Evolutionary conservation across 2,329 filamentous ascomycete genomes (phyloP).

Genomic region (Botryotinia convoluta): DNA sequence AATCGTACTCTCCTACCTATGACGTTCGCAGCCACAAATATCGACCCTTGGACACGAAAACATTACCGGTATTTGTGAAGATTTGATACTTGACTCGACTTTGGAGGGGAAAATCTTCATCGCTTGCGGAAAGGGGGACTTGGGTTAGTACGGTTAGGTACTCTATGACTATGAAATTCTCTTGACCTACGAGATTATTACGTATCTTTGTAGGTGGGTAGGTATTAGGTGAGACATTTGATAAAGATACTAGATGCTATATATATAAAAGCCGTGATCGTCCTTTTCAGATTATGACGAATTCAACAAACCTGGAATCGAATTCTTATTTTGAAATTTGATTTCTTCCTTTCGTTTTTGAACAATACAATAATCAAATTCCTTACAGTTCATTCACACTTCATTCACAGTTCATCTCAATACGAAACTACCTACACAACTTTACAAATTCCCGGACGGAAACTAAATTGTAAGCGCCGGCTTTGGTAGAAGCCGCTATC

Average conservation of each 20-base stretch:
- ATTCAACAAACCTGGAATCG: not conserved
- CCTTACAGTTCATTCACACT: not conserved
- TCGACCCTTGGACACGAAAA: not conserved
- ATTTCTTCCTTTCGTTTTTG: not conserved
- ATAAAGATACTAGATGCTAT: not conserved
- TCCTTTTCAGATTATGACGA: not conserved
- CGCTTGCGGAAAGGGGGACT: conserved; percentile 10
- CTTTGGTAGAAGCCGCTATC: not conserved
- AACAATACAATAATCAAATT: not conserved
- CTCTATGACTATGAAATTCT: not conserved
- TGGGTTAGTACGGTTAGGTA: not conserved
- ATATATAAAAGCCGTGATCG: not conserved
- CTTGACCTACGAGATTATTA: not conserved
- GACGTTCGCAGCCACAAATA: conserved; percentile 5
- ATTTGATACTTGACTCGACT: not conserved
- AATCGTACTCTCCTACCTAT: not conserved
- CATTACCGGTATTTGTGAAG: not conserved
- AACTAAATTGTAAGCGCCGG: not conserved
- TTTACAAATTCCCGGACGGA: not conserved
- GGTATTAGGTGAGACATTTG: not conserved
- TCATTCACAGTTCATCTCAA: not conserved
- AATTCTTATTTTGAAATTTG: too few species aligned
- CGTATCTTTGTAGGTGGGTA: not conserved
- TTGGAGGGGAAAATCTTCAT: not conserved
- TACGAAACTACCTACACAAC: not conserved